Base-by-base conservation (phyloP, 163 green algal species). In the Trebouxia gelatinosa region DNA sequence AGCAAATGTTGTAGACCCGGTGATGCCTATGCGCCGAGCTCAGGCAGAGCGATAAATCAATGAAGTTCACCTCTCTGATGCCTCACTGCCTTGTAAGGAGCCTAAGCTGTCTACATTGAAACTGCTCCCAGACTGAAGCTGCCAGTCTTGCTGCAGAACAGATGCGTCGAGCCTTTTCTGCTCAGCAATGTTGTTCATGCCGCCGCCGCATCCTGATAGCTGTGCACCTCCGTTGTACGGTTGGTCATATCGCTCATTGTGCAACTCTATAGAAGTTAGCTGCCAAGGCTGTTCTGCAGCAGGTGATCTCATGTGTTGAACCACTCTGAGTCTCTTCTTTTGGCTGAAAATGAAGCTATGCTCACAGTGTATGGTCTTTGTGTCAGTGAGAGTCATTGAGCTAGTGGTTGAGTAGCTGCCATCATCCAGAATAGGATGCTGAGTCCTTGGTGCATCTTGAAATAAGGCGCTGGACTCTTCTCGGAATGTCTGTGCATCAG, bases 401-500 rank as follows among this genome's bases (percentile, higher is more conserved):
- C 35, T 54, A 26, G 28, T 32, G 37, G 51, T 68, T 6, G 43
- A 68, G 32, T 78, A 78, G 50, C 50, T 67, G 21, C 71, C 71
- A 37, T 66, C 35, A 34, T 28, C 23, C 13, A 70, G 21, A 13
- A 78, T 32, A 16, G 71, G 13, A 37, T 78, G 71, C 37, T 68
- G 50, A 48, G 19, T 68, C 21, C 26, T 13, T 11, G 23, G 9
- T 13, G 28, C 23, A 23, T 48, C 40, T 32, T 76, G 31, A 39
- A 76, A 40, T 1, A 62, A 35, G 23, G 61, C 39, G 0, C 51
- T 31, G 28, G 28, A 26, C 4, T 74, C 74, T 38, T 61, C 65
- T 29, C 5, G 28, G 48, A 77, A 48, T 11, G 50, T 77, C 5
- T 79, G 79, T 1, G 91, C 90, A 62, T 95, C 91, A 0, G 91